Conservation (phyloP, 2,329 filamentous ascomycete genomes). For the Eutypa lata region DNA sequence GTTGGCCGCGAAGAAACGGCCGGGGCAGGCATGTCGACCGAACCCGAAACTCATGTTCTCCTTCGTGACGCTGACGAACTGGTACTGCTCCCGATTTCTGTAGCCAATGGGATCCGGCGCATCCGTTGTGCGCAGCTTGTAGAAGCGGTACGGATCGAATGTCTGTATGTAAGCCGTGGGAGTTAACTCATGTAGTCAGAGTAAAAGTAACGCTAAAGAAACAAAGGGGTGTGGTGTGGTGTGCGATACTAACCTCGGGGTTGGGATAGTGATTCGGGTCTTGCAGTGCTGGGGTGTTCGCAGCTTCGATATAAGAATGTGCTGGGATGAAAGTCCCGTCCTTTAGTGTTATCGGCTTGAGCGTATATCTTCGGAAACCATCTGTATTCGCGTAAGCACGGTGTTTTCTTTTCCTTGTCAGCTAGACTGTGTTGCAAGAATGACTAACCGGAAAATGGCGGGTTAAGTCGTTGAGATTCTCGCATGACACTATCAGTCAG, state of each 20-base stretch:
- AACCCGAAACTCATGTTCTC: slow-evolving; percentile 14
- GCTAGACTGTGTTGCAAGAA: neutral
- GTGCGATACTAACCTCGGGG: neutral
- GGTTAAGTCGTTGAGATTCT: neutral
- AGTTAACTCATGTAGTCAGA: too few relatives aligned
- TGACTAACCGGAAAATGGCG: neutral
- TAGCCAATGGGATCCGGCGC: neutral
- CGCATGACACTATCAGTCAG: neutral
- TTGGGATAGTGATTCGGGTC: neutral
- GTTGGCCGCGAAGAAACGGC: slow-evolving; percentile 20
- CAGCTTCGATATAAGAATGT: slow-evolving; percentile 1
- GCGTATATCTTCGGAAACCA: neutral
- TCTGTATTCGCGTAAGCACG: neutral
- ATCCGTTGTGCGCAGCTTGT: neutral
- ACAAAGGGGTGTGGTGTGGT: neutral
- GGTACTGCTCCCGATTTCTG: slow-evolving; percentile 2
- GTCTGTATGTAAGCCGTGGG: too few relatives aligned
- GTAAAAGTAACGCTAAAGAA: too few relatives aligned
- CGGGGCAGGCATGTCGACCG: slow-evolving; percentile 13
- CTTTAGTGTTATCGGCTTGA: neutral
- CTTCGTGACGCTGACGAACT: slow-evolving; percentile 5
- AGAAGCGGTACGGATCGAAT: neutral
- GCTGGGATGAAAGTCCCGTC: neutral
- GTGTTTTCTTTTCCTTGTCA: too few relatives aligned
- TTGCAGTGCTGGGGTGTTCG: neutral